Evolutionary conservation across 179 eudicot genomes (phyloP).

Genomic region (Vitellaria paradoxa): DNA sequence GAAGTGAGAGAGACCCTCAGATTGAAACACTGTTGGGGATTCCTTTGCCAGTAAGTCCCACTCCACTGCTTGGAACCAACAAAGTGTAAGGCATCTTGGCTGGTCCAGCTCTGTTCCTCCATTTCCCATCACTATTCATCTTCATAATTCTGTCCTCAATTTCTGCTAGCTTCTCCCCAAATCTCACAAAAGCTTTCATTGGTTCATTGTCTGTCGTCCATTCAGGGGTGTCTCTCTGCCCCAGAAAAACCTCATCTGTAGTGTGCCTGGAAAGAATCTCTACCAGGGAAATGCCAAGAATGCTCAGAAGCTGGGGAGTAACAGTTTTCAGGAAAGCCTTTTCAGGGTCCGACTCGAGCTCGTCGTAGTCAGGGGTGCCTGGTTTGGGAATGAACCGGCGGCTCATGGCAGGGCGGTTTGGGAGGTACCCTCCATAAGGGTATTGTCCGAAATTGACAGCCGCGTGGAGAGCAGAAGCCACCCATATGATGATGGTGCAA

Average conservation of each 20-base stretch:
- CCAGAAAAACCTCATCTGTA: constrained; percentile 69
- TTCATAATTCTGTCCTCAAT: constrained; percentile 38
- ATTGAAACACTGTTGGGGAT: constrained; percentile 73
- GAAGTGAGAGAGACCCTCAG: constrained; percentile 19
- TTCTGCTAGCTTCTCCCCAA: constrained; percentile 37
- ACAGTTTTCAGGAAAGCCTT: constrained; percentile 49
- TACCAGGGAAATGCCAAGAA: constrained; percentile 52
- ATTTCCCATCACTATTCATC: constrained; percentile 37
- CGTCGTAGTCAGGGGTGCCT: constrained; percentile 46
- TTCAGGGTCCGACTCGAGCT: constrained; percentile 51
- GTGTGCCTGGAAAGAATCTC: constrained; percentile 75
- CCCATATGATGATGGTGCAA: constrained; percentile 75
- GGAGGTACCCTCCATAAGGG: constrained; percentile 70
- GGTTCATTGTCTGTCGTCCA: constrained; percentile 50
- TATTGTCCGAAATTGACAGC: constrained; percentile 77
- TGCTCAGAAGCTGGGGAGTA: constrained; percentile 44
- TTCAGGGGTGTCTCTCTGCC: constrained; percentile 47
- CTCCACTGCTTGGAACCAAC: constrained; percentile 50
- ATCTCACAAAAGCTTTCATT: constrained; percentile 47
- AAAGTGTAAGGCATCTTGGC: constrained; percentile 54
- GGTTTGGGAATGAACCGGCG: constrained; percentile 62
- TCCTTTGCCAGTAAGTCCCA: constrained; percentile 67
- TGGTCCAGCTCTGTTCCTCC: constrained; percentile 62
- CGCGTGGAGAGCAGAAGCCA: constrained; percentile 78
- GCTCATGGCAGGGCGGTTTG: constrained; percentile 65